Base-by-base conservation (phyloP, 2,329 filamentous ascomycete species). In the Aspergillus sclerotialis region DNA sequence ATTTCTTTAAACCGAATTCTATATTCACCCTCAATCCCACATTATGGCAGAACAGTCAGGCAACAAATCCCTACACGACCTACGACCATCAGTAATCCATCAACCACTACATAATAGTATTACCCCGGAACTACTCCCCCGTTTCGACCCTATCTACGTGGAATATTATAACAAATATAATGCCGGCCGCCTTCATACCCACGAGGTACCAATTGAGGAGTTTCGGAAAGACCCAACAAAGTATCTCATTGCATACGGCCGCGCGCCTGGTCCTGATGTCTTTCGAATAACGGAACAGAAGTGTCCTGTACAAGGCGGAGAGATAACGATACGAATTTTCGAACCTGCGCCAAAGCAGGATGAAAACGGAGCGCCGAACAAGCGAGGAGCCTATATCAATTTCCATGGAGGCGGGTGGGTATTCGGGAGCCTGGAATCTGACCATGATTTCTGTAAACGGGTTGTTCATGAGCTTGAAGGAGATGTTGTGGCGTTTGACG, bases 341-440 rank as follows among this genome's bases (percentile, higher is more conserved):
- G 56, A 66, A 34, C 59, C 58, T 8, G 48, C 49, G 7, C 39
- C 51, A 4, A 43, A 45, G 17, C 11, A 38, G 10, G 46, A 55
- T 26, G 39, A 41, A 2, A 41, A 58, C n/a, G 47, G 45, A 3
- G 45, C 45, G 19, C 40, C 37, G 18, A 52, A 45, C 39, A 56
- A 48, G 36, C 55, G 60, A 43, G 60, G 60, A 1, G 60, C 50
- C 7, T 68, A 67, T 47, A 40, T 68, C 37, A 64, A 64, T 28
- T 63, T 62, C 40, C 60, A 64, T 35, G 61, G 61, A 7, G 58
- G 61, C 18, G 61, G 61, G 7, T 68, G 64, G 61, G 63, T 67
- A 6, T 65, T 68, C 43, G 64, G 64, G 3, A 58, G 56, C 1
- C 47, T 67, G 2, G 36, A 40, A 4, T 47, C 45, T 1, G 63